Base-by-base conservation (phyloP, 2,329 filamentous ascomycete genomes). In the Scedosporium boydii region DNA sequence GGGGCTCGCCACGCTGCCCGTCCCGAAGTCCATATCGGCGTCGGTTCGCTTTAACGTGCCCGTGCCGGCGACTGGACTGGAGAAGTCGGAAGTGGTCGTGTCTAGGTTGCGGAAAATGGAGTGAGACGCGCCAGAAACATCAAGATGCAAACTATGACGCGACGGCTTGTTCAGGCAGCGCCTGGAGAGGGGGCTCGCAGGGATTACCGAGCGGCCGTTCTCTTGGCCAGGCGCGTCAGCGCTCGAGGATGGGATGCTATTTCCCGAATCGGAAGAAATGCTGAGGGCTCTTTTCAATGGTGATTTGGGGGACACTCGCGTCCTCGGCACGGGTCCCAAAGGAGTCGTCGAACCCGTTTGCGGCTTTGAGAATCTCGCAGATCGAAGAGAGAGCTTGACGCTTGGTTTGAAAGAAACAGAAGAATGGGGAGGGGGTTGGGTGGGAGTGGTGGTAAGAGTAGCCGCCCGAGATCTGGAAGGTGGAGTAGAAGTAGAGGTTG, bases 11-110 rank as follows among this genome's bases (percentile, higher is more conserved):
- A 89, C 80, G 68, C 83, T 88, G 29, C 86, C 81, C 66, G 90
- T 88, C 69, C 96, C 93, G 58, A 96, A 77, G 69, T 91, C 91
- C 89, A 96, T 93, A 60, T 88, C 88, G 53, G 90, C 88, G 77
- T 98, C 93, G 70, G 89, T 93, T 68, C 95, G 87, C 81, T 98
- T 97, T 68, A 98, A 78, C 4, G 93, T 93, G 71, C 93, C 96
- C 5, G 93, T 93, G 71, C 93, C 96, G 6, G 88, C 87, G 16
- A 59, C 55, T 29, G 63, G 59, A 16, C 59, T 62, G n/a, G 64
- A 29, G 60, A 61, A 38, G 58, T 57, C 29, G 44, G 41, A 26
- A n/a, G 41, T 34, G 12, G 61, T 38, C 7, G 60, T 46, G 44
- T 61, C 64, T 2, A 61, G 23, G 7, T 23, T 26, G 18, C 48